Conservation (phyloP, 2,329 filamentous ascomycete species). For the Ascochyta lentis region DNA sequence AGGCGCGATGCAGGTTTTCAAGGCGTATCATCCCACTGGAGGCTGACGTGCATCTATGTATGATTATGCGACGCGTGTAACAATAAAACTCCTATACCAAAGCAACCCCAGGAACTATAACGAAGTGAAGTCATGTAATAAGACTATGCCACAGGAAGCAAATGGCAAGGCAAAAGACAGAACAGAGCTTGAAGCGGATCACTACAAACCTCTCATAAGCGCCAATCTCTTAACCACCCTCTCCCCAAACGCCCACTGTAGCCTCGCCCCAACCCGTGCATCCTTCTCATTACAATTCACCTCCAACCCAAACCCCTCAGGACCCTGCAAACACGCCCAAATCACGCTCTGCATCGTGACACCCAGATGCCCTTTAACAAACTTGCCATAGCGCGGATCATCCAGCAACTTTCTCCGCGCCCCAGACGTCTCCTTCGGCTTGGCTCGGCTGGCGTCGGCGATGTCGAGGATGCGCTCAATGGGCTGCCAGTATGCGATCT, state of each 20-base stretch:
- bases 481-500: slow-evolving; percentile 61
- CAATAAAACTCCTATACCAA: no score
- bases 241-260: not conserved
- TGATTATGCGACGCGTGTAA: no score
- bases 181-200: not conserved
- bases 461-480: slow-evolving; percentile 56
- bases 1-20: slow-evolving; percentile 50
- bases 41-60: not conserved
- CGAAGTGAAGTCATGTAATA: no score
- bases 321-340: slow-evolving; percentile 40
- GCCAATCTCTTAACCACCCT: not conserved
- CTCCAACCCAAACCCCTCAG: slow-evolving; percentile 36
- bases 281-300: not conserved
- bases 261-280: not conserved
- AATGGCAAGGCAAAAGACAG: not conserved
- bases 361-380: slow-evolving; percentile 36
- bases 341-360: slow-evolving; percentile 35
- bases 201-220: slow-evolving; percentile 2
- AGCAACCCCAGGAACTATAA: no score
- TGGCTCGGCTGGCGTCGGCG: slow-evolving; percentile 37
- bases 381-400: slow-evolving; percentile 23
- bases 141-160: no score
- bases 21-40: not conserved
- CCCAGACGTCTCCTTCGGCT: slow-evolving; percentile 48
- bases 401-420: slow-evolving; percentile 44